phyloP scores from a whole-genome alignment of 2,329 filamentous ascomycete species.

The Bimuria novae-zelandiae region DNA sequence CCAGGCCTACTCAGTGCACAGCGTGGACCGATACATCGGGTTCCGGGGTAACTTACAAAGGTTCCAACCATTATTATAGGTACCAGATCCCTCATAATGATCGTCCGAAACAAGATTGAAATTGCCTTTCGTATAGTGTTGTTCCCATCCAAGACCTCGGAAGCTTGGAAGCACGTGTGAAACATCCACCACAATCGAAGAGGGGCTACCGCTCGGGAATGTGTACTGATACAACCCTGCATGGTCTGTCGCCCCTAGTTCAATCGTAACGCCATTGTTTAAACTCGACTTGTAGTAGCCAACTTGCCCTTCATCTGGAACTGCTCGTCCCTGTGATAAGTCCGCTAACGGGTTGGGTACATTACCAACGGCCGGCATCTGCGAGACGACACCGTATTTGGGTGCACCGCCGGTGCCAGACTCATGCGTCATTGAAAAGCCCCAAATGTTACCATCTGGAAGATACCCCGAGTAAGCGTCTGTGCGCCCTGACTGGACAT shows the following conservation, averaged over 20 bases:
- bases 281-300: constrained; percentile 65
- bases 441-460: constrained; percentile 36
- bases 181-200: constrained; percentile 64
- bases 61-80: constrained; percentile 72
- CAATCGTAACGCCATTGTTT: constrained; percentile 59
- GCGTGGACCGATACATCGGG: no score
- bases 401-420: constrained; percentile 42
- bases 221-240: constrained; percentile 64
- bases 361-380: constrained; percentile 38
- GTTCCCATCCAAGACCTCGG: constrained; percentile 63
- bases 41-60: constrained; percentile 35
- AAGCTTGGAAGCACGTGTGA: constrained; percentile 67
- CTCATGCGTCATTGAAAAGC: constrained; percentile 45
- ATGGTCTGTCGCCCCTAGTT: constrained; percentile 61
- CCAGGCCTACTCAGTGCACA: neutral
- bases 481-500: constrained; percentile 33
- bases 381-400: constrained; percentile 42
- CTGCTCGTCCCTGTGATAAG: constrained; percentile 57
- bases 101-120: constrained; percentile 58
- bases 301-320: constrained; percentile 59
- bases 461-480: constrained; percentile 46
- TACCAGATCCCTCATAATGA: constrained; percentile 64
- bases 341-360: constrained; percentile 59
- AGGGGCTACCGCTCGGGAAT: constrained; percentile 53
- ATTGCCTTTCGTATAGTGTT: constrained; percentile 65